Conservation (phyloP, 1,139 yeast genomes). For the Saccharomyces hybrid region DNA sequence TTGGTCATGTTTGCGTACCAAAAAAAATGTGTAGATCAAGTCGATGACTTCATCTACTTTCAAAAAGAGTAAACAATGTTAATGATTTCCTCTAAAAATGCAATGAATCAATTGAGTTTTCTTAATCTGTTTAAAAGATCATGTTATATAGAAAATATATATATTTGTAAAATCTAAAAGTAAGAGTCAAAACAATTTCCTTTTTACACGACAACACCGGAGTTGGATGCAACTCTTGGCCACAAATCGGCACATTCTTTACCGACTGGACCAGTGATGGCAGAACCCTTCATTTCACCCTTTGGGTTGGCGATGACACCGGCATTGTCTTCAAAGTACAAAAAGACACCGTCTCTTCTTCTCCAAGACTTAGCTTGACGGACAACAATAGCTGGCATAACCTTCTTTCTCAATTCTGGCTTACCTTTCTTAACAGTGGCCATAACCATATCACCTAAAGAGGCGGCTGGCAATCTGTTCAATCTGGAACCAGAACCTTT, state of each 20-base stretch:
- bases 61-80: background rate
- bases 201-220: constrained; percentile 96
- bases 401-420: constrained; percentile 99
- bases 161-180: background rate
- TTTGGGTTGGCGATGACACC: constrained; percentile 99
- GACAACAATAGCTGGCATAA: constrained; percentile 98
- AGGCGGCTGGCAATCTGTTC: constrained; percentile 99
- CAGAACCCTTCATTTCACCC: constrained; percentile 99
- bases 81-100: background rate
- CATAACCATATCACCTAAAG: constrained; percentile 99
- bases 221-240: constrained; percentile 99
- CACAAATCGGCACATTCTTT: constrained; percentile 99
- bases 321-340: constrained; percentile 99
- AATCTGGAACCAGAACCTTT: constrained; percentile 99
- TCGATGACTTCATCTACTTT: background rate
- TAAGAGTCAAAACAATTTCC: background rate
- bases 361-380: constrained; percentile 99
- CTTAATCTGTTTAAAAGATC: background rate
- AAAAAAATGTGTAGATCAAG: background rate
- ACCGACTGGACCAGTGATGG: constrained; percentile 99
- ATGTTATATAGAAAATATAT: background rate
- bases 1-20: background rate
- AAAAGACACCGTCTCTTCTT: constrained; percentile 99
- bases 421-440: constrained; percentile 99
- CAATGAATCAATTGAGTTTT: background rate